Percentiles rank a stretch among this genome's conserved stretches.
These are phyloP conservation scores for Aspergillus novoparasiticus DNA, from an alignment of 2,329 filamentous ascomycete species.

Conservation along the genomic window DNA sequence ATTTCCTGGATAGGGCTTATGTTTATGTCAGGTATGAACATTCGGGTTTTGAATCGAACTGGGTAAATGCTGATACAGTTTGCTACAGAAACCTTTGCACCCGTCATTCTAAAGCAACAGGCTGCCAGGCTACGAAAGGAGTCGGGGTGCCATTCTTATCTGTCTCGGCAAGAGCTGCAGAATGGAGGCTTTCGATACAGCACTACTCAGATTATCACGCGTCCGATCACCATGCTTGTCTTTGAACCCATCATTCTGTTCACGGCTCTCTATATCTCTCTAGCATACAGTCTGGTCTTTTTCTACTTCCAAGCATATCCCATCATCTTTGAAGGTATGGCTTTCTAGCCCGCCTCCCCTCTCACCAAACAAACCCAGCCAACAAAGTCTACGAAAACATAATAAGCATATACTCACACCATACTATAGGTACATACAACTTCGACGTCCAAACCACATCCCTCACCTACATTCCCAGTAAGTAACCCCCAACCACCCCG, in stretches of 20 bases:
- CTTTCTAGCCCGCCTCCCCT: too few species aligned
- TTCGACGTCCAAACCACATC: conserved; percentile 67
- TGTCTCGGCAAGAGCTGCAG: conserved; percentile 67
- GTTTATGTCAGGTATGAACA: conserved; percentile 55
- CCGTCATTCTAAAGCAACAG: conserved; percentile 59
- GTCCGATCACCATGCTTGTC: conserved; percentile 71
- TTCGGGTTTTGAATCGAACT: too few species aligned
- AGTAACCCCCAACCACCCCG: background rate
- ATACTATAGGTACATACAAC: conserved; percentile 55
- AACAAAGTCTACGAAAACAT: background rate
- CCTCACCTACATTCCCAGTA: conserved; percentile 66
- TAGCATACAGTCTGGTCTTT: conserved; percentile 69
- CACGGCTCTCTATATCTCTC: conserved; percentile 69
- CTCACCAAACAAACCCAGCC: fast-evolving
- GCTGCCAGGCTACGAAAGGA: conserved; percentile 61
- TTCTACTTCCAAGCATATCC: conserved; percentile 79
- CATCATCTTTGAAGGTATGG: conserved; percentile 61
- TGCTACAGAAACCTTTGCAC: conserved; percentile 59
- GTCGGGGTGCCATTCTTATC: conserved; percentile 52
- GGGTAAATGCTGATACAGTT: background rate
- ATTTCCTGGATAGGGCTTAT: conserved; percentile 60
- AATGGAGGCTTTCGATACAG: conserved; percentile 38
- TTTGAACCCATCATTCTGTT: conserved; percentile 74
- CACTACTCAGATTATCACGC: conserved; percentile 68
- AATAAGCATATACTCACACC: background rate